Percentiles rank a stretch among this genome's conserved stretches.
Conservation (phyloP, 1,139 yeast genomes). For the Kodamaea alishanica region DNA sequence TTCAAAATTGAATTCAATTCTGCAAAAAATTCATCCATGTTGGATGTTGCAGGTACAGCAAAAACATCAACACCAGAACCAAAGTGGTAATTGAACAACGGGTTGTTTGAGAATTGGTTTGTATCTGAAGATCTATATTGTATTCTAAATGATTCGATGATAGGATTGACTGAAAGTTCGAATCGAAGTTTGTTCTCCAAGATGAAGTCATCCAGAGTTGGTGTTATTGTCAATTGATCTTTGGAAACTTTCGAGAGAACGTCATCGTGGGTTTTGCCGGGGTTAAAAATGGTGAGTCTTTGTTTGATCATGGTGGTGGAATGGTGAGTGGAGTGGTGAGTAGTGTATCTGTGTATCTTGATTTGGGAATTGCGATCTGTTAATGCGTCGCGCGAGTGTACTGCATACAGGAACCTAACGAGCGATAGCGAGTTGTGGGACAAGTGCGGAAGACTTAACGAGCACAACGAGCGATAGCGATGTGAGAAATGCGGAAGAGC, state of each 20-base stretch:
- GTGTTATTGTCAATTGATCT: conserved; percentile 8
- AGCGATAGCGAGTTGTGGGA: no score
- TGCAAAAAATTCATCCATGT: conserved; percentile 16
- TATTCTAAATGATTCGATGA: conserved; percentile 22
- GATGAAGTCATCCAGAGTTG: conserved; percentile 15
- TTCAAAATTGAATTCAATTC: conserved; percentile 19
- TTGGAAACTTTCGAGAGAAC: conserved; percentile 15
- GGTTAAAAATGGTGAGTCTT: conserved; percentile 34
- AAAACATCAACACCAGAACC: conserved; percentile 26
- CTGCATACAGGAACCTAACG: no score
- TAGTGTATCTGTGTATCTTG: background rate
- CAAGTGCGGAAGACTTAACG: no score
- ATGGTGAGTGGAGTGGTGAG: background rate
- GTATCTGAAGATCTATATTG: conserved; percentile 15
- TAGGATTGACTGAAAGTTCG: conserved; percentile 5
- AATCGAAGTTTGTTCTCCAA: conserved; percentile 21
- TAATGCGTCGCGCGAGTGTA: no score
- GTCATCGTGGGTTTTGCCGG: conserved; percentile 23
- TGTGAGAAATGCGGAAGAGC: no score
- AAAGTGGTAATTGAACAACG: conserved; percentile 25
- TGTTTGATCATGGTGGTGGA: conserved; percentile 21
- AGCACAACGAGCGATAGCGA: no score
- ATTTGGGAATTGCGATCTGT: background rate
- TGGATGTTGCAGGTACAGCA: conserved; percentile 20
- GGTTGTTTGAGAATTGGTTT: conserved; percentile 1